These are phyloP conservation scores for Cystobasidium ongulense DNA, from an alignment of 768 basidiomycete genomes.

Conservation along the genomic window DNA sequence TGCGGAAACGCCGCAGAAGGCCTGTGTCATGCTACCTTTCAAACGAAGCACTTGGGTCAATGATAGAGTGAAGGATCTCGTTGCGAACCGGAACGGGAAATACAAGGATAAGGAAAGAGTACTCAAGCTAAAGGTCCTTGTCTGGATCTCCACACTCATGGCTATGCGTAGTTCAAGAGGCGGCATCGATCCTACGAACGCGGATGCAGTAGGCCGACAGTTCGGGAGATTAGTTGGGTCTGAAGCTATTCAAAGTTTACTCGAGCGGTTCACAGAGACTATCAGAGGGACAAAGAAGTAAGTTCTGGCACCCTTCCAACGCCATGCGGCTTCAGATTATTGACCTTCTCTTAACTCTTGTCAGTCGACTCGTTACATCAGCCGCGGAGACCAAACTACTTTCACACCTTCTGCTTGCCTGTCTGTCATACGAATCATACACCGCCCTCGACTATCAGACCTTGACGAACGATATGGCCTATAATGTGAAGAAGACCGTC, in stretches of 20 bases:
- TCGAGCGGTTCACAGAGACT: conserved; percentile 30
- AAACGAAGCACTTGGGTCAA: conserved; percentile 63
- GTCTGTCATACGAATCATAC: conserved; percentile 9
- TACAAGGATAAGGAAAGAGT: conserved; percentile 40
- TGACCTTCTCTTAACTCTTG: not conserved
- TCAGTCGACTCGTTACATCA: conserved; percentile 4
- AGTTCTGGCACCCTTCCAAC: not conserved
- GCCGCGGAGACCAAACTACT: conserved; percentile 5
- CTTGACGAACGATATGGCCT: conserved; percentile 2
- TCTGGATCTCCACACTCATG: conserved; percentile 77
- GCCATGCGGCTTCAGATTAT: not conserved
- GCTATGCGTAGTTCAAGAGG: conserved; percentile 52
- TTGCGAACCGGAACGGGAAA: conserved; percentile 51
- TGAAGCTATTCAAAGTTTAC: not conserved
- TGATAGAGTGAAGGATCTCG: conserved; percentile 52
- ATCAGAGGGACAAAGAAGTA: conserved; percentile 9
- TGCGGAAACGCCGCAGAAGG: conserved; percentile 51
- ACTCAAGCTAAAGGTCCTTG: conserved; percentile 53
- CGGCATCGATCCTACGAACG: conserved; percentile 40
- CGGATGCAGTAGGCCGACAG: not conserved
- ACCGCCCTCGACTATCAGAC: not conserved
- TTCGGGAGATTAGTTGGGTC: conserved; percentile 13
- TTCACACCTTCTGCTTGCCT: not conserved
- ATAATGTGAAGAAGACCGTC: not conserved
- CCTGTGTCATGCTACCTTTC: conserved; percentile 53